These are phyloP conservation scores for Cicer judaicum DNA, from an alignment of 306 rosid genomes.

Conservation along the genomic window DNA sequence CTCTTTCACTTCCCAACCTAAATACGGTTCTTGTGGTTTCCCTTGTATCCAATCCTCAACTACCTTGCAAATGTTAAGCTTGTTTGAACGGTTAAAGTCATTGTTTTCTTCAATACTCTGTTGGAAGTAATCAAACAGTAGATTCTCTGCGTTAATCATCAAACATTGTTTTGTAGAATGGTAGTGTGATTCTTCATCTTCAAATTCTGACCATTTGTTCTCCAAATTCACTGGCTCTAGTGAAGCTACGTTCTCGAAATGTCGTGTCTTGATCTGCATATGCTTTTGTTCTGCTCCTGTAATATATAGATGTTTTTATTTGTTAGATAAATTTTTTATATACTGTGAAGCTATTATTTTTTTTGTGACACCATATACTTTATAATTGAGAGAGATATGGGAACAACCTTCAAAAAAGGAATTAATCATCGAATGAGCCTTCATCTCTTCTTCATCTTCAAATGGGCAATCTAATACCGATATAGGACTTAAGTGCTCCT, in stretches of 20 bases:
- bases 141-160: constrained; percentile 47
- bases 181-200: constrained; percentile 28
- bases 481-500: constrained; percentile 85
- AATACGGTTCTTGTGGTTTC: constrained; percentile 38
- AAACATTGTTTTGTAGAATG: constrained; percentile 12
- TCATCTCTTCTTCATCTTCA: constrained; percentile 65
- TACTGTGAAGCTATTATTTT: background rate
- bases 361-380: background rate
- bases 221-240: constrained; percentile 58
- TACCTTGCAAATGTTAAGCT: constrained; percentile 42
- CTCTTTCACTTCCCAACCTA: constrained; percentile 65
- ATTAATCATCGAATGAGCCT: constrained; percentile 44
- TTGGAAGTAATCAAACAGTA: constrained; percentile 64
- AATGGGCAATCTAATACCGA: constrained; percentile 79
- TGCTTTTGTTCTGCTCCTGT: constrained; percentile 59
- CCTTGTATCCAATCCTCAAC: constrained; percentile 68
- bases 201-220: constrained; percentile 42
- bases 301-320: background rate
- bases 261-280: constrained; percentile 46
- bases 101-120: constrained; percentile 44
- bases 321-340: constrained; percentile 2
- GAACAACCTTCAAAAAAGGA: constrained; percentile 52
- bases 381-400: background rate
- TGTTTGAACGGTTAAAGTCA: constrained; percentile 3
- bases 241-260: constrained; percentile 48